Percentiles rank a stretch among this genome's conserved stretches.
Evolutionary conservation across 305 asterid species (phyloP).

Genomic region (Ilex paraguariensis): DNA sequence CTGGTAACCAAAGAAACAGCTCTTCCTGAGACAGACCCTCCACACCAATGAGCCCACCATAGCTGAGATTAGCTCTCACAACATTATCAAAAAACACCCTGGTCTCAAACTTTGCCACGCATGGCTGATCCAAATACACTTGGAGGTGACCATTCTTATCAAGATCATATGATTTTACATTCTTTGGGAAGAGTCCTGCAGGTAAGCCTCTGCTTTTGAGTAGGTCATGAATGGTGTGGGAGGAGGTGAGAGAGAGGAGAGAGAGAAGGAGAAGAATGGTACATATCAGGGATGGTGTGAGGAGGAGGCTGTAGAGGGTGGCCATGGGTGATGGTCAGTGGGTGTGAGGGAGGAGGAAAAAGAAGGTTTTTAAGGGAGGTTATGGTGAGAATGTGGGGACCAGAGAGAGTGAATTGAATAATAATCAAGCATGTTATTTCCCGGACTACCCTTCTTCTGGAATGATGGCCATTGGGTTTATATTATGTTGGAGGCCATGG

Average conservation of each 20-base stretch:
- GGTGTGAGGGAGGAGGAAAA: constrained; percentile 5
- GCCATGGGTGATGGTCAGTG: constrained; percentile 15
- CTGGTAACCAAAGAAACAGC: constrained; percentile 90
- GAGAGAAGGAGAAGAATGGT: constrained; percentile 21
- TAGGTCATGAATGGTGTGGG: constrained; percentile 54
- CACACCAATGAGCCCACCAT: constrained; percentile 73
- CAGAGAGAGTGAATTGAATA: background rate
- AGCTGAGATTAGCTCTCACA: constrained; percentile 73
- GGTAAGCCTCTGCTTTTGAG: constrained; percentile 74
- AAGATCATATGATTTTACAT: constrained; percentile 55
- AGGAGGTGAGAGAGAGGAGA: constrained; percentile 16
- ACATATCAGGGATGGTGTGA: constrained; percentile 4
- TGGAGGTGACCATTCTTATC: constrained; percentile 46
- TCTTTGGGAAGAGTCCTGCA: constrained; percentile 71
- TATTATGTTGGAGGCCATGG: too few relatives aligned
- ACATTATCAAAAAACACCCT: constrained; percentile 64
- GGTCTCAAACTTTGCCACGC: constrained; percentile 68
- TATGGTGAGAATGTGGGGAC: background rate
- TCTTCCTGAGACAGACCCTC: constrained; percentile 84
- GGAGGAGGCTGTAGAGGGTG: constrained; percentile 17
- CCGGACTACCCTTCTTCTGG: background rate
- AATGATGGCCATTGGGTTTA: too few relatives aligned
- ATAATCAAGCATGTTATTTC: background rate
- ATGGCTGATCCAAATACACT: constrained; percentile 67
- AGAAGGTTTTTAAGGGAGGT: constrained; percentile 2